Base-by-base conservation (phyloP, 2,329 filamentous ascomycete species). In the Thelonectria olida region DNA sequence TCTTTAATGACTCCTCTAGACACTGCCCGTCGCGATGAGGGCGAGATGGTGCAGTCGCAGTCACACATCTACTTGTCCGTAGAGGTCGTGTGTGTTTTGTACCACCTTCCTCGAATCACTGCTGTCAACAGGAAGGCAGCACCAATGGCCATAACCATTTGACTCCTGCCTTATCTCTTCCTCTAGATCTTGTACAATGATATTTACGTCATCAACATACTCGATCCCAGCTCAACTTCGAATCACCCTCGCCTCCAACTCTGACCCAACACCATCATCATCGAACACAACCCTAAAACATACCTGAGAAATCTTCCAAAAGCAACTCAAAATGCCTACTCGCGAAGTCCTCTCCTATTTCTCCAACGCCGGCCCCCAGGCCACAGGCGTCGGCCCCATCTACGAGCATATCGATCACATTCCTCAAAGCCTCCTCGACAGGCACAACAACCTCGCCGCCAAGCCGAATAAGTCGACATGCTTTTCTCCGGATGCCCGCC, bases 361-460 rank as follows among this genome's bases (percentile, higher is more conserved):
- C 34, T 49, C 58, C 38, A 60, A 57, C 7, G 50, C 45, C n/a
- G 61, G 54, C 15, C 38, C 61, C 15, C 56, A 67, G 7, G 54
- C 61, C 36, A 66, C 58, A 6, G 61, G 68, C 19, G 54, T 63
- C 38, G 70, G 70, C 4, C 70, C 70, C 9, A 57, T 72, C 7
- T 58, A 61, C 28, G 63, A 61, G 41, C 36, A 25, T n/a, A 15
- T 17, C 13, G 20, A 39, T 19, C 31, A 15, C 3, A 52, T 54
- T 9, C 54, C 72, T 0, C 72, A 72, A 17, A 69, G 72, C 13
- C 61, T 75, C 2, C 57, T 74, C 12, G 51, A 67, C 9, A 70
- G 67, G 34, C 72, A 74, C 28, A 57, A 66, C 2, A 73, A 71
- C 19, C 66, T 75, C 31, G 62, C 65, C 8, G 63, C 67, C 3